phyloP scores from a whole-genome alignment of 768 basidiomycete species.

The Phlegmacium glaucopus region DNA sequence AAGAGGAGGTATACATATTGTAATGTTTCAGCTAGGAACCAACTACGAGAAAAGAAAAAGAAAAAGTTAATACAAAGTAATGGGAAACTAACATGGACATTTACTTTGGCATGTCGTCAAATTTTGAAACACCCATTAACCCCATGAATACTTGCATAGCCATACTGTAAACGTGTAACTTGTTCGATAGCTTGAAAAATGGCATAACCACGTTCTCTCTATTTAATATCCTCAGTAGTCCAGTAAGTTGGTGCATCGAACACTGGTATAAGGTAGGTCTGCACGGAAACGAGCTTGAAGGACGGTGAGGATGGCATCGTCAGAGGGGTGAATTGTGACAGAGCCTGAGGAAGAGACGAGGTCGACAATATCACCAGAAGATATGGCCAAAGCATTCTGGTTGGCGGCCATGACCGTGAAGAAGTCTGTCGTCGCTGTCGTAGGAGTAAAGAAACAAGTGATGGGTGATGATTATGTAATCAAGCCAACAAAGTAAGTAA shows the following conservation, averaged over 20 bases:
- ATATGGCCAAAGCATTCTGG: constrained; percentile 50
- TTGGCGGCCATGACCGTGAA: constrained; percentile 37
- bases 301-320: constrained; percentile 77
- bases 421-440: too few relatives aligned
- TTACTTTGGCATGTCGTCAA: constrained; percentile 75
- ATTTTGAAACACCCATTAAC: constrained; percentile 38
- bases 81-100: too few relatives aligned
- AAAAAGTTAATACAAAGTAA: too few relatives aligned
- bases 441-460: too few relatives aligned
- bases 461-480: too few relatives aligned
- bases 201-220: constrained; percentile 70
- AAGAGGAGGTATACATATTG: constrained; percentile 69
- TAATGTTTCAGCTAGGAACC: constrained; percentile 45
- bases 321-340: constrained; percentile 78
- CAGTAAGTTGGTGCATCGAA: constrained; percentile 70
- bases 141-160: constrained; percentile 52
- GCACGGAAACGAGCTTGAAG: constrained; percentile 85
- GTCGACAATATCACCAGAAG: constrained; percentile 73
- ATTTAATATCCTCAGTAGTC: constrained; percentile 57
- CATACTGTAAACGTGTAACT: constrained; percentile 51
- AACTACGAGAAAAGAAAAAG: constrained; percentile 24
- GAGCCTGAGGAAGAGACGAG: constrained; percentile 70
- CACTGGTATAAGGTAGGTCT: constrained; percentile 79
- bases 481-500: too few relatives aligned
- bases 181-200: constrained; percentile 66